Base-by-base conservation (phyloP, 768 basidiomycete genomes). In the Boletellus ananiceps region DNA sequence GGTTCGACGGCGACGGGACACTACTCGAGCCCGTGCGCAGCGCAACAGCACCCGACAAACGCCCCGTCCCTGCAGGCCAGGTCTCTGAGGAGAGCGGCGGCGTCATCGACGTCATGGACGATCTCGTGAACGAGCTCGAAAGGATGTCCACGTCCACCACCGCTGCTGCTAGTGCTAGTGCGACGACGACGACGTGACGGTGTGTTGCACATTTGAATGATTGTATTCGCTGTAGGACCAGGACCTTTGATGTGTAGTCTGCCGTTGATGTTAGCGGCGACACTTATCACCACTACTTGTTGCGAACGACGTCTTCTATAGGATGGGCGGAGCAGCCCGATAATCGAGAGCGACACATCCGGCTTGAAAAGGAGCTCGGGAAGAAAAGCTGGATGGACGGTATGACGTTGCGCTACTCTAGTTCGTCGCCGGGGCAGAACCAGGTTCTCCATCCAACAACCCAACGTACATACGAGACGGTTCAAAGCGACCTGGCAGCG, bases 51-150 rank as follows among this genome's bases (percentile, higher is more conserved):
- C 32, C 59, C 4, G 63, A 58, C 19, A 64, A 57, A 19, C 46
- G 36, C 15, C 23, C 40, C 19, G 19, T 8, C 19, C 19, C 29
- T 6, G 13, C 32, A 31, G n/a, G 31, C 11, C 36, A 18, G 36
- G 36, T 18, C 1, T 18, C 38, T 27, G 37, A 40, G 34, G 35
- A 39, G 19, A 47, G 9, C n/a, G 55, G 42, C 21, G 21, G 65
- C 15, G 18, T 3, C 14, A 72, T 68, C 54, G 82, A 84, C 33
- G 84, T 84, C 14, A 89, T 93, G 87, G 84, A 88, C 43, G 82
- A 87, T 54, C 67, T 93, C 25, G 88, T 91, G n/a, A 81, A 88
- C 57, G 83, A 86, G 55, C 71, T 93, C 37, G 90, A 86, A 32
- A 83, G 76, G 23, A 65, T 94, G 64, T 82, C 83, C 0, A 33